Percentiles rank a stretch among this genome's conserved stretches.
Evolutionary conservation across 2,329 filamentous ascomycete species (phyloP).

Genomic region (Fusarium keratoplasticum): DNA sequence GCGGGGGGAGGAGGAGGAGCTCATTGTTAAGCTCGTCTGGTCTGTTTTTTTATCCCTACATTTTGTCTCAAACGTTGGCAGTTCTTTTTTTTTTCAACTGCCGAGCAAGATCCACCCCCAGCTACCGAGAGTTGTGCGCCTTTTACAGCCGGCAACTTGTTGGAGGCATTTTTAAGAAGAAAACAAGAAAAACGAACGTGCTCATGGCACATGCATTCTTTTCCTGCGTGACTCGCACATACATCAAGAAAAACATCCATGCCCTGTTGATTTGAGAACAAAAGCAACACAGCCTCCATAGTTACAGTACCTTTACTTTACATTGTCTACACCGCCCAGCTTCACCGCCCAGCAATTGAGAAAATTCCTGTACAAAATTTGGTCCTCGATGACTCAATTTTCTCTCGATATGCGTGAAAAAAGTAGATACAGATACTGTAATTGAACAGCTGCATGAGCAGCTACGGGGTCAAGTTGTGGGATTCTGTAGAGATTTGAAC

Average conservation of each 20-base stretch:
- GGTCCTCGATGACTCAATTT: background rate
- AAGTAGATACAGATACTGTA: background rate
- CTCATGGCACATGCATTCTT: background rate
- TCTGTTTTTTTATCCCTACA: background rate
- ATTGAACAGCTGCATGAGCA: background rate
- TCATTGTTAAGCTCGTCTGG: background rate
- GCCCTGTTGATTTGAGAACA: background rate
- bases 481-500: background rate
- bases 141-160: background rate
- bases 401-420: background rate
- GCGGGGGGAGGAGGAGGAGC: background rate
- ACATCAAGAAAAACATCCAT: background rate
- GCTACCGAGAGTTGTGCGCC: conserved; percentile 3
- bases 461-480: background rate
- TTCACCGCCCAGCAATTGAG: conserved; percentile 1
- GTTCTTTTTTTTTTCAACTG: conserved; percentile 16
- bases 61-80: background rate
- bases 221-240: conserved; percentile 26
- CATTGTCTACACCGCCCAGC: conserved; percentile 4
- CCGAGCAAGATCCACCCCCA: conserved; percentile 24
- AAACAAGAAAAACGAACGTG: background rate
- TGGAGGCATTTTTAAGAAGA: background rate
- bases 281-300: background rate
- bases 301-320: background rate
- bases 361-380: background rate